phyloP scores from a whole-genome alignment of 139 green algal genomes.

The Pseudopediastrum boryanum region DNA sequence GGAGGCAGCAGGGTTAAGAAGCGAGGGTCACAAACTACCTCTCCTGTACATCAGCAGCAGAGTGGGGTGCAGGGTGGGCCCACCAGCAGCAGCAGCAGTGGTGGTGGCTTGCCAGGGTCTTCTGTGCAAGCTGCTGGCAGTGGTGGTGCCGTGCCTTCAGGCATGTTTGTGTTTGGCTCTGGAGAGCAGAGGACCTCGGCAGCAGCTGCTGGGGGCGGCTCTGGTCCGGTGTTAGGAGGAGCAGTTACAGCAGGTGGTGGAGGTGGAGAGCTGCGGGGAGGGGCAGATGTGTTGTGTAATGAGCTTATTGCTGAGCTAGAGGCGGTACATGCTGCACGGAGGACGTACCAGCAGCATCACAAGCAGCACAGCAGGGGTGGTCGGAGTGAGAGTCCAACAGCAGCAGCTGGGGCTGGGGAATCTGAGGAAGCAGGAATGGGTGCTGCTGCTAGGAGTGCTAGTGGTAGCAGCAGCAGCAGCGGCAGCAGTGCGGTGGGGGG shows the following conservation, averaged over 20 bases:
- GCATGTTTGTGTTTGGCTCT: conserved; percentile 38
- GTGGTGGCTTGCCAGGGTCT: too few relatives aligned
- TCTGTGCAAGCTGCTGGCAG: background rate
- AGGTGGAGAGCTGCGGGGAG: background rate
- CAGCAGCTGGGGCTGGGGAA: background rate
- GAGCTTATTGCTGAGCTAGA: conserved; percentile 31
- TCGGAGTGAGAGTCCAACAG: background rate
- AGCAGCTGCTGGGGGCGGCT: background rate
- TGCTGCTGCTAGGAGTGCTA: background rate
- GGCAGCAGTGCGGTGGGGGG: conserved; percentile 5
- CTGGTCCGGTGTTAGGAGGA: conserved; percentile 9
- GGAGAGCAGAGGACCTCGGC: background rate
- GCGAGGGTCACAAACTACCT: too few relatives aligned
- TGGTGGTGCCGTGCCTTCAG: conserved; percentile 4
- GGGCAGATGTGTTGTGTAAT: conserved; percentile 8
- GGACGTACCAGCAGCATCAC: background rate
- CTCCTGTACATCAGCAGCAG: background rate
- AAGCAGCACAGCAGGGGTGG: background rate
- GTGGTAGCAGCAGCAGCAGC: conserved; percentile 28
- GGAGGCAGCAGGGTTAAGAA: too few relatives aligned
- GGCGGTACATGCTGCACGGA: conserved; percentile 14
- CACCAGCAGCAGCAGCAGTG: conserved; percentile 33
- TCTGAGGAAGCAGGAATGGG: background rate
- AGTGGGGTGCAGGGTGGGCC: background rate
- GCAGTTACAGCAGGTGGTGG: conserved; percentile 12